These are phyloP conservation scores for Suhomyces taliae DNA, from an alignment of 1,139 yeast genomes.

Conservation along the genomic window DNA sequence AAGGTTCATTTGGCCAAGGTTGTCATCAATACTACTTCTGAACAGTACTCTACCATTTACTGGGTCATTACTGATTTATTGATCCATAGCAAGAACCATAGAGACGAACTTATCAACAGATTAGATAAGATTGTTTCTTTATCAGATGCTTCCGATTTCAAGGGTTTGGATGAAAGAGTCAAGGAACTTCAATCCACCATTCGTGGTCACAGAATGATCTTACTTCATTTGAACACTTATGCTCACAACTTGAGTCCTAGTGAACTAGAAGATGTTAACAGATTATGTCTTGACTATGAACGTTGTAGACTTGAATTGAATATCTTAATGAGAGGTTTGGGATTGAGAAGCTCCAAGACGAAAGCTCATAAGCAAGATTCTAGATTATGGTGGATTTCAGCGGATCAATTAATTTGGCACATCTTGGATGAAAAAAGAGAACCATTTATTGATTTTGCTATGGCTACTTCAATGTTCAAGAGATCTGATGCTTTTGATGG, in stretches of 20 bases:
- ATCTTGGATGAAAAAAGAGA: slow-evolving; percentile 52
- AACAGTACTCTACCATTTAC: slow-evolving; percentile 68
- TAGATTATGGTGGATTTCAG: slow-evolving; percentile 39
- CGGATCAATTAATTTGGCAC: slow-evolving; percentile 73
- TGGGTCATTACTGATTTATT: slow-evolving; percentile 65
- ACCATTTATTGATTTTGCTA: slow-evolving; percentile 72
- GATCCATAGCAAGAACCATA: slow-evolving; percentile 63
- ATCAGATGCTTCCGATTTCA: slow-evolving; percentile 64
- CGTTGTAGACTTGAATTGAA: slow-evolving; percentile 58
- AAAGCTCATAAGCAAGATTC: slow-evolving; percentile 29
- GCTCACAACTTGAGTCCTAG: slow-evolving; percentile 22
- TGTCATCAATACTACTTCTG: slow-evolving; percentile 69
- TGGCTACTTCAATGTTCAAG: slow-evolving; percentile 63
- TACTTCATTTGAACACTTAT: slow-evolving; percentile 42
- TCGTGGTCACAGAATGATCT: slow-evolving; percentile 41
- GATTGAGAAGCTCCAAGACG: slow-evolving; percentile 44
- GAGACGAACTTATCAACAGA: slow-evolving; percentile 55
- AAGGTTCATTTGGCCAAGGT: slow-evolving; percentile 67
- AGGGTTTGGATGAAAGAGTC: slow-evolving; percentile 54
- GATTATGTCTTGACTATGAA: slow-evolving; percentile 58
- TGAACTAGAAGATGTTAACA: slow-evolving; percentile 32
- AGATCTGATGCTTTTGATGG: slow-evolving; percentile 56
- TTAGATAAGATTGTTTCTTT: slow-evolving; percentile 67
- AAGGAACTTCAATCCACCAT: slow-evolving; percentile 57
- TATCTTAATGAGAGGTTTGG: slow-evolving; percentile 67